phyloP scores from a whole-genome alignment of 441 rosid genomes.

The Bocquillonia castaneifolia region DNA sequence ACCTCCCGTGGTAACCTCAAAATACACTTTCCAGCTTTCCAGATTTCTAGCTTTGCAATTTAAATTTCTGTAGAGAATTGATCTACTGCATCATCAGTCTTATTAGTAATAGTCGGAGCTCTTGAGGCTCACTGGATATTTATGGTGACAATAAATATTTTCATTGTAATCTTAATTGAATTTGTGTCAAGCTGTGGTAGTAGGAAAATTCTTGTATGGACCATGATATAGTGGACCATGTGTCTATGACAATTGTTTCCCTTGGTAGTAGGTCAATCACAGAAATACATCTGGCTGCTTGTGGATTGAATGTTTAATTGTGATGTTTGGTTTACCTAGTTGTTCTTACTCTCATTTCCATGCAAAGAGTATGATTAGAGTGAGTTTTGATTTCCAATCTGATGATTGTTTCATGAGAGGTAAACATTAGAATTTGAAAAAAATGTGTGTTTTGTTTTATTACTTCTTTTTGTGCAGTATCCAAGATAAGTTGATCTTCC shows the following conservation, averaged over 20 bases:
- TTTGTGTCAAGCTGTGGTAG: neutral
- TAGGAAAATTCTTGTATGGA: too few species aligned
- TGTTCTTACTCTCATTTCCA: neutral
- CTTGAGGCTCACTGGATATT: slow-evolving; percentile 1
- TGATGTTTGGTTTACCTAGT: neutral
- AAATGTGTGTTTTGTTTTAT: neutral
- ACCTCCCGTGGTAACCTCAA: slow-evolving; percentile 68
- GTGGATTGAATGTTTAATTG: neutral
- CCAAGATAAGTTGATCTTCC: neutral
- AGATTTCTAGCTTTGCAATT: neutral
- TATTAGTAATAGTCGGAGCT: neutral
- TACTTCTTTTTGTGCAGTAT: neutral
- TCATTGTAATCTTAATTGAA: neutral
- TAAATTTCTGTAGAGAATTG: neutral
- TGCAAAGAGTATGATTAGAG: neutral
- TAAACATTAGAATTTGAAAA: neutral
- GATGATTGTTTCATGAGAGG: neutral
- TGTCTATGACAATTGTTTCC: too few species aligned
- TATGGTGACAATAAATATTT: neutral
- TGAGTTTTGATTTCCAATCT: slow-evolving; percentile 1
- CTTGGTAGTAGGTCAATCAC: neutral
- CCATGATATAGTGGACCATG: too few species aligned
- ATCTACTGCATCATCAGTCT: neutral
- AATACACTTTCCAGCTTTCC: neutral
- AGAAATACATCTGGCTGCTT: neutral